Conservation (phyloP, 768 basidiomycete genomes). For the Termitomyces sp. region DNA sequence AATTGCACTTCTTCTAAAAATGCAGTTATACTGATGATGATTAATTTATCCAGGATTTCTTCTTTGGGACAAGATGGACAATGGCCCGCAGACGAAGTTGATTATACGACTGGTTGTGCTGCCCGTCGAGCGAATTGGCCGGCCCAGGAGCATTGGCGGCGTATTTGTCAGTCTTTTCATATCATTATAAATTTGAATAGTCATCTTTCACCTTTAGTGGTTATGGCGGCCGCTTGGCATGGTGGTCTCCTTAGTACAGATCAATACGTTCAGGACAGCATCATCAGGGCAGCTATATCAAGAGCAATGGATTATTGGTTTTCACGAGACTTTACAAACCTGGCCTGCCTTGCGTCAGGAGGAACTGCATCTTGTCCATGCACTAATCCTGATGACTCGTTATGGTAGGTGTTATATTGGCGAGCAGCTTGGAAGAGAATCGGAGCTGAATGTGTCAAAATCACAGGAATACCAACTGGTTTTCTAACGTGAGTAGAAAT, state of each 20-base stretch:
- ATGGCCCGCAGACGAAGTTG: slow-evolving; percentile 50
- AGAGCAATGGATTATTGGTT: slow-evolving; percentile 62
- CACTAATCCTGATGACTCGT: slow-evolving; percentile 34
- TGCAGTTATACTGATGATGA: neutral
- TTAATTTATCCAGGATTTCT: slow-evolving; percentile 30
- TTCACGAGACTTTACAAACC: slow-evolving; percentile 46
- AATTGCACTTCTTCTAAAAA: neutral
- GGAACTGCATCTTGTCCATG: slow-evolving; percentile 52
- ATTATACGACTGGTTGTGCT: slow-evolving; percentile 57
- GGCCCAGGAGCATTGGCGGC: slow-evolving; percentile 51
- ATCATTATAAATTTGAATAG: neutral
- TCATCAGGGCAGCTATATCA: slow-evolving; percentile 33
- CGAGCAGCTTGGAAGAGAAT: neutral
- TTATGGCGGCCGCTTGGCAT: slow-evolving; percentile 53
- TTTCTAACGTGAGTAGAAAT: slow-evolving; percentile 36
- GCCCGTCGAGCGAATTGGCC: slow-evolving; percentile 69
- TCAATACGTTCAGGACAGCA: slow-evolving; percentile 34
- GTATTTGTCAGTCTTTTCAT: slow-evolving; percentile 32
- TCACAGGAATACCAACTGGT: slow-evolving; percentile 65
- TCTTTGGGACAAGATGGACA: slow-evolving; percentile 43
- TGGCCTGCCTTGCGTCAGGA: slow-evolving; percentile 49
- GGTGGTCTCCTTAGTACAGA: slow-evolving; percentile 39
- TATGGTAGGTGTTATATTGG: slow-evolving; percentile 26
- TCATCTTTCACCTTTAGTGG: slow-evolving; percentile 25
- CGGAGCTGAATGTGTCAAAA: neutral